phyloP scores from a whole-genome alignment of 2,329 filamentous ascomycete genomes.

The Aspergillus proliferans region DNA sequence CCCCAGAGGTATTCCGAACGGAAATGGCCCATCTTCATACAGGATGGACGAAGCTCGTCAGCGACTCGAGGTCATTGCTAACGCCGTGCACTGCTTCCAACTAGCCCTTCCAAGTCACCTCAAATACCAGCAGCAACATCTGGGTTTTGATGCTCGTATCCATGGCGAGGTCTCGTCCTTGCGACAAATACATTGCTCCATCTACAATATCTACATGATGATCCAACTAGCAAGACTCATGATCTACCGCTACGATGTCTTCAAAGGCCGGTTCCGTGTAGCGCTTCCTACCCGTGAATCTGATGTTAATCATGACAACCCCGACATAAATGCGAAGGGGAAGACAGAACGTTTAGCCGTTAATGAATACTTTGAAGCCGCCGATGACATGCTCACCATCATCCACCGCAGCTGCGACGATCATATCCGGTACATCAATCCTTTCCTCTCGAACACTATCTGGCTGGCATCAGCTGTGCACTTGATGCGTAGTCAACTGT shows the following conservation, averaged over 20 bases:
- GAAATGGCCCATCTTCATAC: not conserved
- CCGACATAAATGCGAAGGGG: not conserved
- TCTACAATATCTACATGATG: slow-evolving; percentile 31
- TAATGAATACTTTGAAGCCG: slow-evolving; percentile 25
- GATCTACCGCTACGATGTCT: slow-evolving; percentile 28
- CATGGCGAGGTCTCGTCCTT: slow-evolving; percentile 6
- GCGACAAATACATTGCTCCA: slow-evolving; percentile 21
- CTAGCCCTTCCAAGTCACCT: slow-evolving; percentile 24
- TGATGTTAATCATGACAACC: not conserved
- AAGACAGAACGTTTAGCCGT: slow-evolving; percentile 8
- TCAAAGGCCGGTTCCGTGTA: slow-evolving; percentile 8
- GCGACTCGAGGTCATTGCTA: slow-evolving; percentile 24
- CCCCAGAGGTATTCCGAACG: slow-evolving; percentile 16
- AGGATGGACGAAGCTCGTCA: slow-evolving; percentile 12
- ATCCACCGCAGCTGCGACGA: slow-evolving; percentile 20
- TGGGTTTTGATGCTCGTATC: slow-evolving; percentile 18
- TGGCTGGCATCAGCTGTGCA: slow-evolving; percentile 29
- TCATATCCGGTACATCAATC: slow-evolving; percentile 26
- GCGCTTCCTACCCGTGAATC: not conserved
- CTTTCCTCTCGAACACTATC: slow-evolving; percentile 27
- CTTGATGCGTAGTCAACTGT: slow-evolving; percentile 15
- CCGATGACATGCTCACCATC: slow-evolving; percentile 23
- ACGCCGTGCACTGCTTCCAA: slow-evolving; percentile 26
- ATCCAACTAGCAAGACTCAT: slow-evolving; percentile 29
- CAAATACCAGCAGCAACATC: slow-evolving; percentile 23